A percentile compares a stretch with the other conserved stretches of the same genome.
phyloP scores from a whole-genome alignment of 495 filamentous ascomycete species.

The Aspergillus homomorphus region DNA sequence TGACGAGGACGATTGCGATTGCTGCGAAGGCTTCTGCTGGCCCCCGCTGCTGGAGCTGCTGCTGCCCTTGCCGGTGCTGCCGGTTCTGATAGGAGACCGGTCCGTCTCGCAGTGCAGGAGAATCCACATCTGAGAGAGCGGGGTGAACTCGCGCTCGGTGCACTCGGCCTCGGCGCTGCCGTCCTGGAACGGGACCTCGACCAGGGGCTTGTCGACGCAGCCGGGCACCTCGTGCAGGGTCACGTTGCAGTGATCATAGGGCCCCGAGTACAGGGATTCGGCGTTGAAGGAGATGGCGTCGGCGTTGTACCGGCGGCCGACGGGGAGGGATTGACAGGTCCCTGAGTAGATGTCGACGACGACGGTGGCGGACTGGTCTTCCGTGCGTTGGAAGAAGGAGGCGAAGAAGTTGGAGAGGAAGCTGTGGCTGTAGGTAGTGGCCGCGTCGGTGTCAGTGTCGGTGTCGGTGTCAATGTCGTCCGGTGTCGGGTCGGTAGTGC shows the following conservation, averaged over 20 bases:
- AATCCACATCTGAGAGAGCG: not conserved
- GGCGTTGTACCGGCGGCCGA: constrained; percentile 26
- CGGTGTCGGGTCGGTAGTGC: not conserved
- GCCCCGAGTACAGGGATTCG: constrained; percentile 22
- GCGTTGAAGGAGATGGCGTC: constrained; percentile 34
- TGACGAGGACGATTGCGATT: not conserved
- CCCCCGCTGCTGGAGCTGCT: not conserved
- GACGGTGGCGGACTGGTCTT: not conserved
- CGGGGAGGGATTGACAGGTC: constrained; percentile 17
- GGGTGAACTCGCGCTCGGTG: constrained; percentile 18
- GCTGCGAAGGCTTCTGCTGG: not conserved
- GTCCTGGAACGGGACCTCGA: constrained; percentile 20
- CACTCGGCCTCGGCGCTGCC: constrained; percentile 26
- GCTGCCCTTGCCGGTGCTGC: not conserved
- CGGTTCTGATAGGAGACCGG: not conserved
- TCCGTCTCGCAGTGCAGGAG: not conserved
- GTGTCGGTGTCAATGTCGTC: not conserved
- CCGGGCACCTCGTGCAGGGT: constrained; percentile 37
- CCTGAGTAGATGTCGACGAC: not conserved
- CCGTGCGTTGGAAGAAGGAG: not conserved
- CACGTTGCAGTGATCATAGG: constrained; percentile 30
- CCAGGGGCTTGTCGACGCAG: constrained; percentile 33
- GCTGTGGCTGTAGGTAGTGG: not conserved
- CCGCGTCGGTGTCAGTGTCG: not conserved
- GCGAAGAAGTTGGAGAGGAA: not conserved